Percentiles rank a stretch among this genome's conserved stretches.
Evolutionary conservation across 768 basidiomycete species (phyloP).

Genomic region (Pulveroboletus frians): DNA sequence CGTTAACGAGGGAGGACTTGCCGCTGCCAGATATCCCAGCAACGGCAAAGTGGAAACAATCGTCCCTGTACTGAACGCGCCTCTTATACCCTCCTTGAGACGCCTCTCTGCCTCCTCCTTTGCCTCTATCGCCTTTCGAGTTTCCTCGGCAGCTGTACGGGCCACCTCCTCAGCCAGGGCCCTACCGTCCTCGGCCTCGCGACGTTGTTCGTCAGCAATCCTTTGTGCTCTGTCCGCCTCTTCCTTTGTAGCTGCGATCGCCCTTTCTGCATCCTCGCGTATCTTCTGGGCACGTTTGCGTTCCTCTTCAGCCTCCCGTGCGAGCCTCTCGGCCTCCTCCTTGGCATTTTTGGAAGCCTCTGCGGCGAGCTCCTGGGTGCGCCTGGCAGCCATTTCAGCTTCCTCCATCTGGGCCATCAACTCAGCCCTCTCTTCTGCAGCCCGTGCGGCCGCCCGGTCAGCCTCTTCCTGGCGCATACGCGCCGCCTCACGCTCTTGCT

Average conservation of each 20-base stretch:
- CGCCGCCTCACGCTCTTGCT: slow-evolving; percentile 7
- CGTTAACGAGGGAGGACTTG: slow-evolving; percentile 35
- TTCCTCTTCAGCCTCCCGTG: not conserved
- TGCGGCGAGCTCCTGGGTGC: not conserved
- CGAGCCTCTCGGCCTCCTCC: not conserved
- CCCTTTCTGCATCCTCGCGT: not conserved
- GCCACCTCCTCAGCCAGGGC: slow-evolving; percentile 5
- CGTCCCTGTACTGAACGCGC: slow-evolving; percentile 20
- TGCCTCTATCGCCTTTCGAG: not conserved
- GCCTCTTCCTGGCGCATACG: slow-evolving; percentile 5
- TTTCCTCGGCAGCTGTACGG: slow-evolving; percentile 13
- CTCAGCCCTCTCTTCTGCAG: not conserved
- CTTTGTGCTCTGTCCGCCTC: not conserved
- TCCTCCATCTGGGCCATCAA: not conserved
- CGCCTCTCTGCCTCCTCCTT: slow-evolving; percentile 15
- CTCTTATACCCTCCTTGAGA: slow-evolving; percentile 24
- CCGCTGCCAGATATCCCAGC: slow-evolving; percentile 33
- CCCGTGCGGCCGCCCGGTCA: not conserved
- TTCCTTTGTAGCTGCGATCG: not conserved
- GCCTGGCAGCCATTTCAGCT: not conserved
- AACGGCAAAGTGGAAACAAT: slow-evolving; percentile 30
- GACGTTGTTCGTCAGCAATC: not conserved
- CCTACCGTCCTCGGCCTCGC: not conserved
- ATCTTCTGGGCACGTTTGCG: not conserved
- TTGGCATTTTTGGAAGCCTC: not conserved